phyloP scores from a whole-genome alignment of 2,329 filamentous ascomycete species.

The Microdochium trichocladiopsis region DNA sequence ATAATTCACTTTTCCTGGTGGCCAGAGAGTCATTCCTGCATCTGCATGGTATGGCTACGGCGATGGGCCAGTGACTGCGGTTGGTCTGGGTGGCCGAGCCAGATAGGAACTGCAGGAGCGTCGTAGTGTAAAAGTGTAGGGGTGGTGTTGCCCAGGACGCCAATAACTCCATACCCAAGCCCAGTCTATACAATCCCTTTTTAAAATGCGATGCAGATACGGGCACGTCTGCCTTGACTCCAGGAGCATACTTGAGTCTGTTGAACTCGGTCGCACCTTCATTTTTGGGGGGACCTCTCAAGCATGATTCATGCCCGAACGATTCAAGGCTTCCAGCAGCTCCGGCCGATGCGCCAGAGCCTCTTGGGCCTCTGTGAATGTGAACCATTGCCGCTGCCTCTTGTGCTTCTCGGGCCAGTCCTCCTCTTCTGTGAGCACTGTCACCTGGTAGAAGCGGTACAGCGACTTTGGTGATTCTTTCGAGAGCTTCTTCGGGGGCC shows the following conservation, averaged over 20 bases:
- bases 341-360: slow-evolving; percentile 75
- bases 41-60: too few relatives aligned
- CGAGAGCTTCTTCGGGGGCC: slow-evolving; percentile 67
- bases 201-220: not conserved
- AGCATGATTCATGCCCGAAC: slow-evolving; percentile 53
- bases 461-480: slow-evolving; percentile 54
- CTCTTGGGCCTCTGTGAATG: slow-evolving; percentile 72
- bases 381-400: slow-evolving; percentile 84
- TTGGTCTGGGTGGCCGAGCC: too few relatives aligned
- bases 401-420: slow-evolving; percentile 95
- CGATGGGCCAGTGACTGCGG: too few relatives aligned
- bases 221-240: not conserved
- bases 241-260: not conserved
- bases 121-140: not conserved
- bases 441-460: slow-evolving; percentile 81
- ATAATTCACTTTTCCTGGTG: not conserved
- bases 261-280: not conserved
- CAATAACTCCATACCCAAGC: not conserved
- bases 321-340: slow-evolving; percentile 77
- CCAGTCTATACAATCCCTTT: not conserved
- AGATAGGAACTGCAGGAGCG: not conserved
- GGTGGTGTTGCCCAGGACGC: not conserved
- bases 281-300: not conserved
- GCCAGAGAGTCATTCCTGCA: too few relatives aligned
- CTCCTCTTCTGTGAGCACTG: slow-evolving; percentile 75